Evolutionary conservation across 192 early-diverging fungal genomes (phyloP), one percentile per base, ranked within the genome.

Genomic region (Coemansia sp.): DNA sequence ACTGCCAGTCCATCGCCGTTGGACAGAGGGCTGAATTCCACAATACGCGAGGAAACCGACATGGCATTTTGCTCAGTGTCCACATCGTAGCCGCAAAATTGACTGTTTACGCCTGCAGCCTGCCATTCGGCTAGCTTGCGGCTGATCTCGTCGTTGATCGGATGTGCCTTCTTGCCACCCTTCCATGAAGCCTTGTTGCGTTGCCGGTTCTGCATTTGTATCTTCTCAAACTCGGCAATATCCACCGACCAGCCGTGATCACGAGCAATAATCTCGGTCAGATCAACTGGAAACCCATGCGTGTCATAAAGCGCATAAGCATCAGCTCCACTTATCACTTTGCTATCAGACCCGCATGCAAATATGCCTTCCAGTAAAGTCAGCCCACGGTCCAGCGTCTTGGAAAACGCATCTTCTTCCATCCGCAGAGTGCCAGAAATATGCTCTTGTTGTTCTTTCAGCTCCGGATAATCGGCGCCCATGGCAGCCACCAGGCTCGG

Each of bases 271-370:
- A 96, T 63, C 49, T 91, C 86, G 6, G 96, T 98, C 64, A 98
- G 80, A 69, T 98, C 96, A 4, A 94, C 87, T 5, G 96, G 96
- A 81, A 98, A 98, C 28, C 96, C 96, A 66, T 96, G 96, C 8
- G 96, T 98, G 56, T 97, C 96, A 53, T 98, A 98, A 44, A 98
- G 73, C 46, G 87, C 80, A 90, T 93, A 98, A 7, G 90, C 93
- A 66, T 96, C 93, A 15, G 79, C 81, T 18, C 92, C 96, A 28
- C 85, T 82, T 23, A 98, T 67, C 6, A 69, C 49, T 11, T 58
- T 86, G 36, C 23, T 80, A 30, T 15, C 28, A 12, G 79, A 41
- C n/a, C 80, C 79, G 11, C 40, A 36, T 5, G 82, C 52, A 23
- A 88, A 79, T 56, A 87, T 82, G 0, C 44, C 7, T 50, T 89